phyloP scores from a whole-genome alignment of 176 grass and related monocot species.

The Eremochloa ophiuroides region DNA sequence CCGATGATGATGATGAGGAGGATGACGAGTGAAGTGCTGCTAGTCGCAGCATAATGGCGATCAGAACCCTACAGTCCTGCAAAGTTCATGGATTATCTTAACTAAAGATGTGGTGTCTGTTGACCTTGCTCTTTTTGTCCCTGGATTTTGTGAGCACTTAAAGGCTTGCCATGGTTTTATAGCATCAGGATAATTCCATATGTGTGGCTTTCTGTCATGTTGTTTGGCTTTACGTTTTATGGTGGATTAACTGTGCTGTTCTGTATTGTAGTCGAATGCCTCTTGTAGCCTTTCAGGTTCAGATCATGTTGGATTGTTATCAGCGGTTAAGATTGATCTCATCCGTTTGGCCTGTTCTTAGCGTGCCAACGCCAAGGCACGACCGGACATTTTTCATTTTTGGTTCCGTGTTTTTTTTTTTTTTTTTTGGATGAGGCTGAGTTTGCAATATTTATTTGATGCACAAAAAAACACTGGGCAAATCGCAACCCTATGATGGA shows the following conservation, averaged over 20 bases:
- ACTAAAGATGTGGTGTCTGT: background rate
- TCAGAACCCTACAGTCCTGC: no score
- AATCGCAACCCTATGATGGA: background rate
- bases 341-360: background rate
- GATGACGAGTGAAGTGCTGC: constrained; percentile 56
- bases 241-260: background rate
- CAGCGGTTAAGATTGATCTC: background rate
- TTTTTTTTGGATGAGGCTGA: background rate
- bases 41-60: background rate
- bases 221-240: background rate
- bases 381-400: background rate
- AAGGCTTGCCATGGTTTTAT: background rate
- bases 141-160: background rate
- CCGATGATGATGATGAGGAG: constrained; percentile 46
- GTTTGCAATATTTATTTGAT: background rate
- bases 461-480: background rate
- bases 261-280: background rate
- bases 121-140: background rate
- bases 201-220: background rate
- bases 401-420: no score
- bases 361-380: no score
- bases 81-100: no score
- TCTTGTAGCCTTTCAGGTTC: background rate
- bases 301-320: background rate
- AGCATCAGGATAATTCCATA: background rate